These are phyloP conservation scores for Striga hermonthica DNA, from an alignment of 305 asterid genomes.

Conservation along the genomic window DNA sequence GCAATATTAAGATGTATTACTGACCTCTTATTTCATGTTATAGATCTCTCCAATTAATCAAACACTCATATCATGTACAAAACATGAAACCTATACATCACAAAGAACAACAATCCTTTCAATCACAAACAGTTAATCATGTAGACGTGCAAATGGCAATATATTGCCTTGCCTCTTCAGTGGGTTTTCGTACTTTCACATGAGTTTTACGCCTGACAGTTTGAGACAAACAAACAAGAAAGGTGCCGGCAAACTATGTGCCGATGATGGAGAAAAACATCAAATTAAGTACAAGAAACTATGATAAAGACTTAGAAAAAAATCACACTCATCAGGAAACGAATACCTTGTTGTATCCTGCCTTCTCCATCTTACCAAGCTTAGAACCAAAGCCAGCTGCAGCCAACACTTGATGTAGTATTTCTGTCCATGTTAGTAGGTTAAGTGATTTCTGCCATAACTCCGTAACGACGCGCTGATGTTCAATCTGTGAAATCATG, in stretches of 20 bases:
- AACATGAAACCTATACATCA: constrained; percentile 23
- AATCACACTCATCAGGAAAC: constrained; percentile 32
- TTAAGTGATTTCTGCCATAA: constrained; percentile 76
- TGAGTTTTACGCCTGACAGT: constrained; percentile 20
- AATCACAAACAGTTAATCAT: constrained; percentile 2
- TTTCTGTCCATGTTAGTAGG: constrained; percentile 89
- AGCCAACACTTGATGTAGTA: constrained; percentile 69
- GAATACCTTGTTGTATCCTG: constrained; percentile 60
- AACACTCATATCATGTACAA: constrained; percentile 25
- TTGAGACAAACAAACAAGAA: constrained; percentile 18
- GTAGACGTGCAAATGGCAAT: constrained; percentile 14
- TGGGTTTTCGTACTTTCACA: neutral
- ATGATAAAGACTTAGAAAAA: constrained; percentile 17
- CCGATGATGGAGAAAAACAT: constrained; percentile 22
- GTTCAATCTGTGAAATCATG: constrained; percentile 62
- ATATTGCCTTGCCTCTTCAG: constrained; percentile 19
- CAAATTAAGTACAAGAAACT: constrained; percentile 18
- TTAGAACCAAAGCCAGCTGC: constrained; percentile 93
- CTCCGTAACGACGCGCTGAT: constrained; percentile 42
- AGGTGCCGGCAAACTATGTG: constrained; percentile 27
- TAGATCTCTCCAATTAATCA: constrained; percentile 24
- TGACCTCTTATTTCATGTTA: constrained; percentile 26
- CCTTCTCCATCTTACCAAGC: constrained; percentile 38
- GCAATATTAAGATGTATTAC: constrained; percentile 26
- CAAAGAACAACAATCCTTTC: constrained; percentile 13